phyloP scores from a whole-genome alignment of 805 yeast species.

The Brettanomyces nanus region DNA sequence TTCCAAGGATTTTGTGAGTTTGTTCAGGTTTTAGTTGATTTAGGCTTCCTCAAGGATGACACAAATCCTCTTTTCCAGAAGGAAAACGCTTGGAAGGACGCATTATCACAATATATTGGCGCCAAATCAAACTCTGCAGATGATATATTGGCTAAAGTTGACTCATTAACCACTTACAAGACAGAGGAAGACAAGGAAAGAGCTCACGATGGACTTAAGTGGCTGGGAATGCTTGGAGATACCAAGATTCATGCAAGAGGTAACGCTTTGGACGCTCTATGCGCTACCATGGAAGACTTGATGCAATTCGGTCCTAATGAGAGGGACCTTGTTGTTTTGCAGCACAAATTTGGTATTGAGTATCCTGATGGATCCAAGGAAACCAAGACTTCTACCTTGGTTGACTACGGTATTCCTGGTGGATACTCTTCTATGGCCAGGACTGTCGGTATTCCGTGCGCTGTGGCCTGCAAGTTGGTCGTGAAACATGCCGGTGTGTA shows the following conservation, averaged over 20 bases:
- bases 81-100: slow-evolving; percentile 78
- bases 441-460: slow-evolving; percentile 97
- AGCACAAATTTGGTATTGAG: slow-evolving; percentile 96
- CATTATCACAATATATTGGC: slow-evolving; percentile 66
- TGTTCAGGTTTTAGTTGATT: slow-evolving; percentile 87
- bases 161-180: slow-evolving; percentile 72
- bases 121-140: slow-evolving; percentile 60
- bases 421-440: slow-evolving; percentile 98
- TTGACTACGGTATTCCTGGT: slow-evolving; percentile 86
- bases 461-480: slow-evolving; percentile 84
- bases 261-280: slow-evolving; percentile 90
- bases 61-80: slow-evolving; percentile 49
- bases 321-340: slow-evolving; percentile 90
- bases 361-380: slow-evolving; percentile 91
- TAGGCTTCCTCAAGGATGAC: slow-evolving; percentile 84
- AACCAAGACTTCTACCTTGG: slow-evolving; percentile 90
- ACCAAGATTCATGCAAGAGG: slow-evolving; percentile 77
- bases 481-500: slow-evolving; percentile 59
- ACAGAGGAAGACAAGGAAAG: slow-evolving; percentile 75
- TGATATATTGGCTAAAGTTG: slow-evolving; percentile 71
- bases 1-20: slow-evolving; percentile 99
- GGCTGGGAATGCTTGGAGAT: slow-evolving; percentile 90
- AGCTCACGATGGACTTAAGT: slow-evolving; percentile 79
- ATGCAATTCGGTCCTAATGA: slow-evolving; percentile 96
- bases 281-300: slow-evolving; percentile 91